Conservation (phyloP, 106 monocot genomes). For the Iris macrosiphon region DNA sequence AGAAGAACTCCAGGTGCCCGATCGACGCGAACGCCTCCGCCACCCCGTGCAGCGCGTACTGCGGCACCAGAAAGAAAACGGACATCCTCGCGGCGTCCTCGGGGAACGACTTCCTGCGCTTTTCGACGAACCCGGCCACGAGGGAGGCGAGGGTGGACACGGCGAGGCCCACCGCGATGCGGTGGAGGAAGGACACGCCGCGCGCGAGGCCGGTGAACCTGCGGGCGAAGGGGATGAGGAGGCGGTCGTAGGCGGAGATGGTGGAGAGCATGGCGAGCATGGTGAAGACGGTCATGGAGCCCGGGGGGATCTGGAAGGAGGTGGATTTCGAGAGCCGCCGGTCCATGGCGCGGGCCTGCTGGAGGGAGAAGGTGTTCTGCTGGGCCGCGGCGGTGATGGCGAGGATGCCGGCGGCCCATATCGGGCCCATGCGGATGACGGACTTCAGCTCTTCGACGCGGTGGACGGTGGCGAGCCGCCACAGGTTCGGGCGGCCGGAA, state of each 20-base stretch:
- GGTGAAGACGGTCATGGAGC: conserved; percentile 83
- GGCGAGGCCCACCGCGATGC: conserved; percentile 67
- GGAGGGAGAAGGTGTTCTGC: conserved; percentile 75
- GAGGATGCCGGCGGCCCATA: conserved; percentile 83
- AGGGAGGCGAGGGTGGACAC: conserved; percentile 47
- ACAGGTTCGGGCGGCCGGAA: conserved; percentile 31
- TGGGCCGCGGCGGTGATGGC: conserved; percentile 65
- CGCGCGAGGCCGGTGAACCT: conserved; percentile 54
- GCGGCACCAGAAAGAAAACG: conserved; percentile 80
- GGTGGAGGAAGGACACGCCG: conserved; percentile 67
- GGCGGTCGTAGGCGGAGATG: conserved; percentile 75
- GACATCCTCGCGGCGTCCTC: conserved; percentile 24
- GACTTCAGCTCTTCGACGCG: conserved; percentile 86
- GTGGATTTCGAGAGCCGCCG: conserved; percentile 45
- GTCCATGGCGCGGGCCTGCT: conserved; percentile 87
- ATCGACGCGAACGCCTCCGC: conserved; percentile 74
- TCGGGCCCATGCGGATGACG: conserved; percentile 71
- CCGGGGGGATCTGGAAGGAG: conserved; percentile 69
- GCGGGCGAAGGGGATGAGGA: conserved; percentile 52
- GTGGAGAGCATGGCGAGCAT: conserved; percentile 58
- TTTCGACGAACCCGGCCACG: conserved; percentile 61
- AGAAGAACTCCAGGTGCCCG: conserved; percentile 83
- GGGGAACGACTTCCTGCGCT: conserved; percentile 20
- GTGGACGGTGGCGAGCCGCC: conserved; percentile 80
- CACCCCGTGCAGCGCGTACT: conserved; percentile 69